These are phyloP conservation scores for Sugiyamaella xylanicola DNA, from an alignment of 1,139 yeast species.

Conservation along the genomic window DNA sequence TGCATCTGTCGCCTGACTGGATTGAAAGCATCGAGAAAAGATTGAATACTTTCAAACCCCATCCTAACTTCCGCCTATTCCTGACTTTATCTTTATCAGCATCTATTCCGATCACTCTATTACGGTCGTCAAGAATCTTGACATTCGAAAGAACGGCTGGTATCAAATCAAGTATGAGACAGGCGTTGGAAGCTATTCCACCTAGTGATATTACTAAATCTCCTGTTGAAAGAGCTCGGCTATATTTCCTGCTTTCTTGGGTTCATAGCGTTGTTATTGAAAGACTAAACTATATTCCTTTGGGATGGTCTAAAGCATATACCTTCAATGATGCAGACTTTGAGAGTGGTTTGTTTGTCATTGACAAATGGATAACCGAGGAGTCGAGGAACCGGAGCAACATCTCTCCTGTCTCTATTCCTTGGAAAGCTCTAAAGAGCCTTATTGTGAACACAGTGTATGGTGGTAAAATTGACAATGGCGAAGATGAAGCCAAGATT, in stretches of 20 bases:
- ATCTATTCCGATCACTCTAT: conserved; percentile 59
- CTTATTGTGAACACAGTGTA: conserved; percentile 61
- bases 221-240: conserved; percentile 52
- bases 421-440: conserved; percentile 59
- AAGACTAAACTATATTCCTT: conserved; percentile 59
- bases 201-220: conserved; percentile 30
- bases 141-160: conserved; percentile 66
- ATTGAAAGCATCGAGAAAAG: conserved; percentile 54
- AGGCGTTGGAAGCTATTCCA: conserved; percentile 41
- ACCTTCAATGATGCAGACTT: conserved; percentile 80
- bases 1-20: conserved; percentile 73
- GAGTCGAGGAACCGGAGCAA: conserved; percentile 42
- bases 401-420: conserved; percentile 52
- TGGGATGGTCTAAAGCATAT: conserved; percentile 62
- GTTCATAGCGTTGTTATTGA: conserved; percentile 65
- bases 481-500: conserved; percentile 47
- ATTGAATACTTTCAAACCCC: conserved; percentile 38
- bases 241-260: conserved; percentile 66
- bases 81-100: conserved; percentile 57
- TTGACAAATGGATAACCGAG: conserved; percentile 48
- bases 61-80: conserved; percentile 53
- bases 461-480: conserved; percentile 69
- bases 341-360: conserved; percentile 51
- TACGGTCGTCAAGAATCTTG: conserved; percentile 55
- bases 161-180: conserved; percentile 51